Evolutionary conservation across 495 filamentous ascomycete genomes (phyloP).

Genomic region (Penicillium psychrofluorescens): DNA sequence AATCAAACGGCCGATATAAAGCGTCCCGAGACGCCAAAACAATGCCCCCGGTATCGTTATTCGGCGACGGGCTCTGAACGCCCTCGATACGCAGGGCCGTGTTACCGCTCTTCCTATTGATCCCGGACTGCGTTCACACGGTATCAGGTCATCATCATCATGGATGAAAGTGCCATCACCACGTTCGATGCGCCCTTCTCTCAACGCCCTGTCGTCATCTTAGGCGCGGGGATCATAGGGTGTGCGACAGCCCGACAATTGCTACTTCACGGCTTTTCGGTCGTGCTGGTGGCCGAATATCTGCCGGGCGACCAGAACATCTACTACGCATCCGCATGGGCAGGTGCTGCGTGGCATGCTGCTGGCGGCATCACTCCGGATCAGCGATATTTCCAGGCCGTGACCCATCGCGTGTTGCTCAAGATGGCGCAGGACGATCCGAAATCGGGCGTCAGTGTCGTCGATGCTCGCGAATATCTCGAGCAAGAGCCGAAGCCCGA

Average conservation of each 20-base stretch:
- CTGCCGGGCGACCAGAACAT: conserved; percentile 35
- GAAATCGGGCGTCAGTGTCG: conserved; percentile 29
- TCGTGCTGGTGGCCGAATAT: conserved; percentile 34
- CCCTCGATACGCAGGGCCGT: not conserved
- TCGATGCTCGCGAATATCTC: conserved; percentile 30
- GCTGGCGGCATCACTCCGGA: conserved; percentile 32
- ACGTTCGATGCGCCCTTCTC: conserved; percentile 18
- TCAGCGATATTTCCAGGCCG: conserved; percentile 31
- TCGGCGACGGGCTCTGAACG: too few species aligned
- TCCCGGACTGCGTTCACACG: not conserved
- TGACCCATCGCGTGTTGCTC: conserved; percentile 30
- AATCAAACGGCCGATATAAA: too few species aligned
- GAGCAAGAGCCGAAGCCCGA: conserved; percentile 27
- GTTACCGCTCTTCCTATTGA: not conserved
- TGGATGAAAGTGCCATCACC: conserved; percentile 14
- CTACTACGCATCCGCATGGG: conserved; percentile 40
- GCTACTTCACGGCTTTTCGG: conserved; percentile 29
- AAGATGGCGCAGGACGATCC: conserved; percentile 33
- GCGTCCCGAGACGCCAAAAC: too few species aligned
- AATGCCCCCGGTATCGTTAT: too few species aligned
- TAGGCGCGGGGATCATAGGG: conserved; percentile 38
- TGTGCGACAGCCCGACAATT: conserved; percentile 34
- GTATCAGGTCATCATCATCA: conserved; percentile 1
- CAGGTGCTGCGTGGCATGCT: conserved; percentile 39
- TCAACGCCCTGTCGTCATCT: conserved; percentile 31